Evolutionary conservation across 495 filamentous ascomycete genomes (phyloP), one percentile per base, ranked within the genome.

Genomic region (Xylaria flabelliformis): DNA sequence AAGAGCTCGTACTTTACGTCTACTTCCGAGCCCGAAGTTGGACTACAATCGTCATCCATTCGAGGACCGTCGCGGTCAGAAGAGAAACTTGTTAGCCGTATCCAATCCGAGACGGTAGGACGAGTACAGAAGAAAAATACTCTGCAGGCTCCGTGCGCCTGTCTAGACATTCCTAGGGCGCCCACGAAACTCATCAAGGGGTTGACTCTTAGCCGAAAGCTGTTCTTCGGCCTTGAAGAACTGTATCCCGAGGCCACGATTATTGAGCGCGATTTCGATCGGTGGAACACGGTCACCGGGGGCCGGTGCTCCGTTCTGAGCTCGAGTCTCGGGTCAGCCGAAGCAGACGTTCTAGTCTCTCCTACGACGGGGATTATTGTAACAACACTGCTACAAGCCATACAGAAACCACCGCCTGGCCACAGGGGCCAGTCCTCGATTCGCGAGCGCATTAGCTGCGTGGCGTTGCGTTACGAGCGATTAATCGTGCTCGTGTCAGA

Each of bases 341-440:
- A 97, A 79, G 93, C 93, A 12, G 94, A 97, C 77, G 72, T 97
- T 17, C 89, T 92, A 41, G 73, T 95, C 56, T 94, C 93, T 0
- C 90, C 93, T 0, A 82, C 83, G 3, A 91, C 88, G 0, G 93
- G 92, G 0, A 81, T 97, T 17, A 76, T 97, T 12, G 75, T 91
- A 8, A 93, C 93, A 12, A 92, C 90, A 1, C 83, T 94, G 7
- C 89, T 94, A 73, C 88, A 90, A 73, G 88, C 92, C 63, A 92
- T 91, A 42, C 94, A 97, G 75, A 85, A 86, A 61, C 78, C 89
- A 6, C 82, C 93, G 0, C 93, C 93, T 0, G 92, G 91, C 1
- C 84, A 89, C 62, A 79, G 76, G 69, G 67, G 68, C 24, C 81
- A 82, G 48, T 83, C 83, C 2, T 83, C 83, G 3, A 82, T 94